Conservation (phyloP, 129 eudicot species). For the Glebionis coronaria region DNA sequence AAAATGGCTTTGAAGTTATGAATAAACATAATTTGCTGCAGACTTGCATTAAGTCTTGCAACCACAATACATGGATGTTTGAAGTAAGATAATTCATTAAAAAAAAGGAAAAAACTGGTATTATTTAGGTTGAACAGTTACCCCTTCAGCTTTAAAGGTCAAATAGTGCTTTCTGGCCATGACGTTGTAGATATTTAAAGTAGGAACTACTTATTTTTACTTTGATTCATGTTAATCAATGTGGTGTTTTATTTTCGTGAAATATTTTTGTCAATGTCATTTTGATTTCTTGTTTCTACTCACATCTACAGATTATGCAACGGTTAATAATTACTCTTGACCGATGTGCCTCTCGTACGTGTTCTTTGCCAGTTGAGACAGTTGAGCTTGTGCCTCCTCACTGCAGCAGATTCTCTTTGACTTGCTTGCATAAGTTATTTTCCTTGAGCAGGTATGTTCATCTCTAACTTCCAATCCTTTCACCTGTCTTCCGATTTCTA, state of each 20-base stretch:
- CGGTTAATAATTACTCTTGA: conserved; percentile 81
- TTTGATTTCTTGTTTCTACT: conserved; percentile 12
- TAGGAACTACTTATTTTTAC: no score
- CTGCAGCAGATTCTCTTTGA: conserved; percentile 92
- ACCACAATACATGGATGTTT: no score
- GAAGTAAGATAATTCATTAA: no score
- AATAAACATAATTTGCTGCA: neutral
- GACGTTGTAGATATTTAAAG: no score
- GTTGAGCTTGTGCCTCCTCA: conserved; percentile 95
- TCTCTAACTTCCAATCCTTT: neutral
- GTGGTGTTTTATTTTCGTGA: neutral
- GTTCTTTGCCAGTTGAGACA: conserved; percentile 88
- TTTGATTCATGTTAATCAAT: neutral
- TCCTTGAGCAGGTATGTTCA: conserved; percentile 71
- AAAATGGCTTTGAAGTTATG: neutral
- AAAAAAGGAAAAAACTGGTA: neutral
- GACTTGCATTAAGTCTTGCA: no score
- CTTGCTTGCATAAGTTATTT: conserved; percentile 87
- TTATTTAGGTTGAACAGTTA: neutral
- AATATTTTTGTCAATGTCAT: neutral
- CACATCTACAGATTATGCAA: conserved; percentile 56
- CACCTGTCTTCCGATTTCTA: neutral
- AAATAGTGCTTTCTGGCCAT: no score
- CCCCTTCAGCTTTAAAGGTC: no score
- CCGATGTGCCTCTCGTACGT: conserved; percentile 97